Evolutionary conservation across 1,284 basidiomycete genomes (phyloP).

Genomic region (Farysia itapuensis): DNA sequence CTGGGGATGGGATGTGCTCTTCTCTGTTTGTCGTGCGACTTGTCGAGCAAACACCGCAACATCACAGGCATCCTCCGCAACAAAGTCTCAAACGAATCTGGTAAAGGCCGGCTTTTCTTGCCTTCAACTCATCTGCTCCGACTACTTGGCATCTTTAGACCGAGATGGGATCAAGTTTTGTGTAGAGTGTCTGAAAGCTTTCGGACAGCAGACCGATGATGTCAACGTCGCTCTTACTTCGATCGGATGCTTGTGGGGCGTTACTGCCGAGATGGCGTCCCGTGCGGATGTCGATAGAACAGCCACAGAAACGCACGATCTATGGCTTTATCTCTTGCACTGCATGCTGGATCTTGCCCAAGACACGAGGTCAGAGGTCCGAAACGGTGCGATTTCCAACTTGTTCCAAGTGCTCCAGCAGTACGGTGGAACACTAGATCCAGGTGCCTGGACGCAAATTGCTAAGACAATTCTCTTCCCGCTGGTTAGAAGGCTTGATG

Average conservation of each 20-base stretch:
- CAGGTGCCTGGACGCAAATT: constrained; percentile 73
- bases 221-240: constrained; percentile 89
- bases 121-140: constrained; percentile 83
- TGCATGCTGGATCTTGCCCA: constrained; percentile 80
- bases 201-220: constrained; percentile 81
- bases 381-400: constrained; percentile 90
- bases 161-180: constrained; percentile 79
- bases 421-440: constrained; percentile 79
- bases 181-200: constrained; percentile 84
- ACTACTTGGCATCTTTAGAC: constrained; percentile 80
- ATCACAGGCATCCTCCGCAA: constrained; percentile 12
- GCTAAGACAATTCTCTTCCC: constrained; percentile 80
- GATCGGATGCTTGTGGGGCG: constrained; percentile 52
- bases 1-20: constrained; percentile 89
- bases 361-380: constrained; percentile 80
- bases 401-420: constrained; percentile 90
- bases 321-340: constrained; percentile 85
- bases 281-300: constrained; percentile 1
- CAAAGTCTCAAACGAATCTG: constrained; percentile 55
- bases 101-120: constrained; percentile 91
- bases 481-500: constrained; percentile 71
- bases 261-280: constrained; percentile 53
- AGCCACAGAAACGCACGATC: constrained; percentile 13
- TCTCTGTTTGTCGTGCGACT: constrained; percentile 67
- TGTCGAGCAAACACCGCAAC: no score